These are phyloP conservation scores for Trichoderma arundinaceum DNA, from an alignment of 2,329 filamentous ascomycete genomes.

Conservation along the genomic window DNA sequence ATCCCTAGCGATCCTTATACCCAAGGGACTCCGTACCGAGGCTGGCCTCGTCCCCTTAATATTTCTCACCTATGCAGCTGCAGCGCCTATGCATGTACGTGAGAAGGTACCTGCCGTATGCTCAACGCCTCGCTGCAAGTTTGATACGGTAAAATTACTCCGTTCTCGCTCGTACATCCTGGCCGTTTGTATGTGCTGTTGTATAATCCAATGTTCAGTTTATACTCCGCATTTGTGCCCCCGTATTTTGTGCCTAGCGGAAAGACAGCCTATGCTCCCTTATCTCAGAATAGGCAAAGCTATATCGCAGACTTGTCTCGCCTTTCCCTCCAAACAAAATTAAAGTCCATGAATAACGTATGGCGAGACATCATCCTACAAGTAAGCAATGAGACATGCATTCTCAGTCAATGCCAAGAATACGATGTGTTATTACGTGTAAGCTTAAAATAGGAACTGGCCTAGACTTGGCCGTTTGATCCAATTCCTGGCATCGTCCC, in stretches of 20 bases:
- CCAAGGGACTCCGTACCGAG: neutral
- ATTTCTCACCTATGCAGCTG: neutral
- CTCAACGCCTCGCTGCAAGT: conserved; percentile 16
- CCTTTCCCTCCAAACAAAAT: neutral
- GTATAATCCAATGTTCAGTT: neutral
- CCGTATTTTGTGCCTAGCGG: neutral
- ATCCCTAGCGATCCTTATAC: neutral
- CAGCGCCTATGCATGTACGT: neutral
- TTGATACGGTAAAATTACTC: conserved; percentile 9
- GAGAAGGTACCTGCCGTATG: no score
- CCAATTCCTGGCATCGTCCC: neutral
- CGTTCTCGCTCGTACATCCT: conserved; percentile 20
- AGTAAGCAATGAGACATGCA: neutral
- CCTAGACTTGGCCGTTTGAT: conserved; percentile 2
- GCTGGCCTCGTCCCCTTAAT: neutral
- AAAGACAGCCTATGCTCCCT: conserved; percentile 11
- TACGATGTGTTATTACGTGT: conserved; percentile 1
- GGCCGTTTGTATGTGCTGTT: neutral
- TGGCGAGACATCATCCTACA: conserved; percentile 7
- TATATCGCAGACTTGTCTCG: conserved; percentile 1
- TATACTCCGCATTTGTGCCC: neutral
- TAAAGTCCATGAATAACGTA: neutral
- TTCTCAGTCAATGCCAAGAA: neutral
- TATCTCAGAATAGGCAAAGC: neutral
- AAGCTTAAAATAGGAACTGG: conserved; percentile 27